A percentile compares a stretch with the other conserved stretches of the same genome.
Conservation (phyloP, 768 basidiomycete genomes). For the Tricholoma hemisulphureum region DNA sequence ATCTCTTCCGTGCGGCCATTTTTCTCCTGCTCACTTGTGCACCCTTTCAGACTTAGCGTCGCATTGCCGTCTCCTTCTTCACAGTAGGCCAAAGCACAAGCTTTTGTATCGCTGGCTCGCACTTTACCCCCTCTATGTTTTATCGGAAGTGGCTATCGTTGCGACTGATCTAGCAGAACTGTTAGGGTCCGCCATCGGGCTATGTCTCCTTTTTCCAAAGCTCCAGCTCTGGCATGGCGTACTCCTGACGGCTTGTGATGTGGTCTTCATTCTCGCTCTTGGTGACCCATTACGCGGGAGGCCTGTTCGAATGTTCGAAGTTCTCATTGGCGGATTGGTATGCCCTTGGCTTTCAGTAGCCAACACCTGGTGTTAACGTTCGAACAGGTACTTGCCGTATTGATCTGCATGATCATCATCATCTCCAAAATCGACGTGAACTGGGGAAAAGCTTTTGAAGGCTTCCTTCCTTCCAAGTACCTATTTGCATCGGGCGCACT, state of each 20-base stretch:
- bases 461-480: slow-evolving; percentile 70
- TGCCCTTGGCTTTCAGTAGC: slow-evolving; percentile 14
- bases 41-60: slow-evolving; percentile 43
- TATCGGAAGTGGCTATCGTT: slow-evolving; percentile 71
- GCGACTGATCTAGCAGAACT: slow-evolving; percentile 82
- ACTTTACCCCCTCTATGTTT: slow-evolving; percentile 62
- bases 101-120: slow-evolving; percentile 55
- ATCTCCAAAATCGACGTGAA: slow-evolving; percentile 67
- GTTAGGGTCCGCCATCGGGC: slow-evolving; percentile 76
- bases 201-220: slow-evolving; percentile 69
- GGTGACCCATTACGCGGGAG: slow-evolving; percentile 66
- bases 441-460: slow-evolving; percentile 73
- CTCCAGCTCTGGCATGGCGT: slow-evolving; percentile 72
- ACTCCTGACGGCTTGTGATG: slow-evolving; percentile 65
- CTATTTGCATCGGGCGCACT: slow-evolving; percentile 56
- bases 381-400: slow-evolving; percentile 61
- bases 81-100: slow-evolving; percentile 61
- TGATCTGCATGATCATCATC: slow-evolving; percentile 77
- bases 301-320: slow-evolving; percentile 69
- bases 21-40: background rate
- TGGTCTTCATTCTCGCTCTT: slow-evolving; percentile 66
- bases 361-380: background rate
- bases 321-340: slow-evolving; percentile 62
- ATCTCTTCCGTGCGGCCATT: background rate
- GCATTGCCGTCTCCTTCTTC: slow-evolving; percentile 61